Conservation (phyloP, 2,329 filamentous ascomycete species). For the Rosellinia necatrix region DNA sequence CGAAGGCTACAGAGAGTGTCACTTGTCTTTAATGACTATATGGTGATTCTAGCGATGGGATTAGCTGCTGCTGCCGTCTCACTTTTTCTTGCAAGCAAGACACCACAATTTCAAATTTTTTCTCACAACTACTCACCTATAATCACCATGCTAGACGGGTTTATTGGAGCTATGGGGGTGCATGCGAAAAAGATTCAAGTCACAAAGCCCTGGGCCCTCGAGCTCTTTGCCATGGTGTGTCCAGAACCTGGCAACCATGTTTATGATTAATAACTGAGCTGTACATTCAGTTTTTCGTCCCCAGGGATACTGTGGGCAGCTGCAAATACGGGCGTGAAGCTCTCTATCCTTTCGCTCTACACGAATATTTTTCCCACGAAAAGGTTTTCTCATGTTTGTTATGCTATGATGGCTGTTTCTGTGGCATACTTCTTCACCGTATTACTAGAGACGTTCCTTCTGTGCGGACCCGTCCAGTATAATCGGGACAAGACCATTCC, state of each 20-base stretch:
- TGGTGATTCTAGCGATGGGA: constrained; percentile 16
- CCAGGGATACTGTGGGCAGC: neutral
- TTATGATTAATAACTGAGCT: too few species aligned
- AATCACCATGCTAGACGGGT: neutral
- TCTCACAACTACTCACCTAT: too few species aligned
- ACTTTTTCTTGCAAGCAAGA: neutral
- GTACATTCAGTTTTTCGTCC: too few species aligned
- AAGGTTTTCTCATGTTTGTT: constrained; percentile 8
- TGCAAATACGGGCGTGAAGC: neutral
- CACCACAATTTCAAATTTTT: too few species aligned
- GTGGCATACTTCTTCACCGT: constrained; percentile 14
- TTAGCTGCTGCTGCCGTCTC: neutral
- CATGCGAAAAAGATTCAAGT: neutral
- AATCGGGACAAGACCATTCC: constrained; percentile 29
- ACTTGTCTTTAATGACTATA: constrained; percentile 28
- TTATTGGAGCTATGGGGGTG: neutral
- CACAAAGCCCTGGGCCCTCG: neutral
- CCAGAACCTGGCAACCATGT: too few species aligned
- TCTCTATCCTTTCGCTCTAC: constrained; percentile 4
- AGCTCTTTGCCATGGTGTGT: neutral
- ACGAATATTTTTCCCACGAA: constrained; percentile 20
- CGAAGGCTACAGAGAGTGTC: neutral
- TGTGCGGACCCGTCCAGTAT: constrained; percentile 21
- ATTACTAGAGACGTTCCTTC: constrained; percentile 18
- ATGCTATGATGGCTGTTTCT: constrained; percentile 11